Conservation (phyloP, 73 alveolate species). For the Stentor coeruleus region DNA sequence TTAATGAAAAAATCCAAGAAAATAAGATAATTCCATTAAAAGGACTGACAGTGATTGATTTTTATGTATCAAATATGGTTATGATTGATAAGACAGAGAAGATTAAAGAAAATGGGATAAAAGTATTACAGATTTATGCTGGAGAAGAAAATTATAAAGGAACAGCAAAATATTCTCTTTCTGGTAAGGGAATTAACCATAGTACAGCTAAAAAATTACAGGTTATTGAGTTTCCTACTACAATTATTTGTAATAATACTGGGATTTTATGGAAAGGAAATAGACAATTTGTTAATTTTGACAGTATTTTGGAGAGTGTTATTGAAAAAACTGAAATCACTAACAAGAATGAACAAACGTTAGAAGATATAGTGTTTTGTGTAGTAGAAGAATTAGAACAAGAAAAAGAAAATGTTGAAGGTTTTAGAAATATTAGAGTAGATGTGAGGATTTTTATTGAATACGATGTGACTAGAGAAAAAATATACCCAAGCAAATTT, state of each 20-base stretch:
- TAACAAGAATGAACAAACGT: too few relatives aligned
- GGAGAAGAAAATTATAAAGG: neutral
- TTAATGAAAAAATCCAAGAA: neutral
- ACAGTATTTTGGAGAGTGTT: neutral
- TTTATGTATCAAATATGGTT: neutral
- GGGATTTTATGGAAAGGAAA: conserved; percentile 9
- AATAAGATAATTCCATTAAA: neutral
- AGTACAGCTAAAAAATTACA: neutral
- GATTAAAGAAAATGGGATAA: neutral
- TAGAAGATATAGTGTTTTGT: too few relatives aligned
- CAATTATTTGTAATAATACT: neutral
- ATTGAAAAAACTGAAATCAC: neutral
- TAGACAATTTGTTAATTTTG: neutral
- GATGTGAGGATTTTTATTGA: too few relatives aligned
- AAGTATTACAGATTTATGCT: neutral
- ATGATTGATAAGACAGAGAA: neutral
- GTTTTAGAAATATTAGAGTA: too few relatives aligned
- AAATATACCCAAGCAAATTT: too few relatives aligned
- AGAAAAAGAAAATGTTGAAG: too few relatives aligned
- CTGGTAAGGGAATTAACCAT: neutral
- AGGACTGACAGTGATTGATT: neutral
- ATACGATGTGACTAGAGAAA: too few relatives aligned
- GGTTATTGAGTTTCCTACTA: neutral
- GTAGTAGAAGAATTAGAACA: too few relatives aligned
- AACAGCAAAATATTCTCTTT: neutral